Percentiles rank a stretch among this genome's conserved stretches.
Conservation (phyloP, 768 basidiomycete genomes). For the Boletus rubroflammeus region DNA sequence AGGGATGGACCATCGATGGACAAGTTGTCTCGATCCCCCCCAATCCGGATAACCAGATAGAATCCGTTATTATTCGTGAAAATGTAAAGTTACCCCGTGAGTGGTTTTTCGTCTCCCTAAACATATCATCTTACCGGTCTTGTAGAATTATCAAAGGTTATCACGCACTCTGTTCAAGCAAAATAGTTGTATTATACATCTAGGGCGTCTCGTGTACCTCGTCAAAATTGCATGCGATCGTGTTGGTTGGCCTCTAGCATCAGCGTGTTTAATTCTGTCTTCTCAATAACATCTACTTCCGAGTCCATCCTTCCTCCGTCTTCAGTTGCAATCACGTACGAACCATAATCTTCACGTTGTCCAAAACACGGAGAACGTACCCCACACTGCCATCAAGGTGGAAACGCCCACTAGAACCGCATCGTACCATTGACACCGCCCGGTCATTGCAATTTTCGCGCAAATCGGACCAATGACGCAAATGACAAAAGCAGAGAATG, state of each 20-base stretch:
- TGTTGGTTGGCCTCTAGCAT: background rate
- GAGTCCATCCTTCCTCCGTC: background rate
- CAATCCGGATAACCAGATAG: conserved; percentile 86
- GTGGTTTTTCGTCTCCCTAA: conserved; percentile 27
- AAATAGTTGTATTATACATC: conserved; percentile 29
- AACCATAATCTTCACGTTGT: conserved; percentile 24
- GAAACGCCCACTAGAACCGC: conserved; percentile 49
- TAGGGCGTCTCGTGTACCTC: conserved; percentile 3
- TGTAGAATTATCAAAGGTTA: conserved; percentile 74
- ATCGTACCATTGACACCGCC: conserved; percentile 50
- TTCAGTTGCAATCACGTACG: background rate
- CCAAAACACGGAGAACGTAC: conserved; percentile 64
- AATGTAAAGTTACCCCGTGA: conserved; percentile 75
- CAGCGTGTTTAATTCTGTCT: background rate
- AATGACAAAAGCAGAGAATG: conserved; percentile 77
- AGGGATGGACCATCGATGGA: conserved; percentile 65
- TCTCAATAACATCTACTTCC: background rate
- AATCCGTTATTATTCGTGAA: conserved; percentile 82
- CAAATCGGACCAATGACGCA: conserved; percentile 75
- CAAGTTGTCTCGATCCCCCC: conserved; percentile 67
- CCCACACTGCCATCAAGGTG: conserved; percentile 70
- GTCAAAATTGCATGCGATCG: background rate
- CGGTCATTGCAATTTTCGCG: conserved; percentile 60
- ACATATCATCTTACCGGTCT: background rate
- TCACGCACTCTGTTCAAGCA: conserved; percentile 63